Percentiles rank a stretch among this genome's conserved stretches.
Conservation (phyloP, 345 rosid genomes). For the Eutrema heterophyllum region DNA sequence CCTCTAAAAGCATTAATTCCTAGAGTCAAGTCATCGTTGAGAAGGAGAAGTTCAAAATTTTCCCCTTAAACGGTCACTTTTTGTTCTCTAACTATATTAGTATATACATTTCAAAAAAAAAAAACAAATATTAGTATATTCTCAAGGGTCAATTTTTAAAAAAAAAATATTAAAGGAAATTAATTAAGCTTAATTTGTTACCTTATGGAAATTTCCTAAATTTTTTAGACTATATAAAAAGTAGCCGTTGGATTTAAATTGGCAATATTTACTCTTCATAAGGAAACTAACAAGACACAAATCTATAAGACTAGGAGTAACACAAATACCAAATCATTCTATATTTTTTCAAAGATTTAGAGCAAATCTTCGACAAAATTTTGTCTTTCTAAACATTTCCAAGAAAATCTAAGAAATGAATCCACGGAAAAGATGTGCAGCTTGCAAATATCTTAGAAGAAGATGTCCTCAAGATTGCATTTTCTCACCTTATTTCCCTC, state of each 20-base stretch:
- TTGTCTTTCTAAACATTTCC: background rate
- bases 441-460: slow-evolving; percentile 53
- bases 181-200: background rate
- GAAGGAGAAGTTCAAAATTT: no score
- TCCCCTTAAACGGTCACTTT: no score
- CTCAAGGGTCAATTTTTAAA: no score
- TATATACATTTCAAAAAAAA: no score
- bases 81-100: no score
- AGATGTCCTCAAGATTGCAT: slow-evolving; percentile 47
- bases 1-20: background rate
- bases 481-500: slow-evolving; percentile 48
- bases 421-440: slow-evolving; percentile 41
- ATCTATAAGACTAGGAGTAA: background rate
- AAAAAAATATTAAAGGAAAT: background rate
- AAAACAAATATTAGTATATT: no score
- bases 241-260: background rate
- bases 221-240: background rate
- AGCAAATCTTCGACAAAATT: background rate
- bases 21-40: background rate
- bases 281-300: background rate
- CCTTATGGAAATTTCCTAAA: background rate
- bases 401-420: slow-evolving; percentile 13
- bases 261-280: background rate
- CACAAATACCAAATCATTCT: slow-evolving; percentile 2
- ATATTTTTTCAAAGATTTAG: background rate